A percentile compares a stretch with the other conserved stretches of the same genome.
Evolutionary conservation across 257 asterid species (phyloP).

Genomic region (Petrea volubilis): DNA sequence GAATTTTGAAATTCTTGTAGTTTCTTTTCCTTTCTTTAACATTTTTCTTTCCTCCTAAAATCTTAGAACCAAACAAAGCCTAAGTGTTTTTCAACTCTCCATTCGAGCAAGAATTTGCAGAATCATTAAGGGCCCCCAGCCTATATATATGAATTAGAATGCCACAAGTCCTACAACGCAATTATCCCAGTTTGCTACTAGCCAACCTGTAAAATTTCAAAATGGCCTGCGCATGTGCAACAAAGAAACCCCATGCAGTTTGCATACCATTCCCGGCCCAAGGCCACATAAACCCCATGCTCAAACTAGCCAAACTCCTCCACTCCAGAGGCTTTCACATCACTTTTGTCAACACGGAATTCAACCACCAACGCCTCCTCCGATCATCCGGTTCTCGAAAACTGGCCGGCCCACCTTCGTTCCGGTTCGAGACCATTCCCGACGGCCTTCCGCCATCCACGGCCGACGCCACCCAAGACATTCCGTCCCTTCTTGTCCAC

Average conservation of each 20-base stretch:
- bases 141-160: no score
- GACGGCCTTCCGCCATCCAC: conserved; percentile 59
- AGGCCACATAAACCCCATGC: conserved; percentile 63
- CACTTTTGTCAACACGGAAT: no score
- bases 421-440: conserved; percentile 49
- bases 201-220: background rate
- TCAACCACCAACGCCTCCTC: conserved; percentile 47
- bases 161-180: no score
- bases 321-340: conserved; percentile 45
- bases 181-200: no score
- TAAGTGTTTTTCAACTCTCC: no score
- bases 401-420: conserved; percentile 33
- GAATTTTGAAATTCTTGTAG: no score
- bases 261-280: no score
- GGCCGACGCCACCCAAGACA: conserved; percentile 47
- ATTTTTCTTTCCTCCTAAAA: no score
- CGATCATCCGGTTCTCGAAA: conserved; percentile 35
- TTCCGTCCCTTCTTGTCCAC: conserved; percentile 31
- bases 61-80: no score
- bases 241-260: conserved; percentile 41
- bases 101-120: no score
- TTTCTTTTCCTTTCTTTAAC: no score
- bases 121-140: no score
- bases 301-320: conserved; percentile 53
- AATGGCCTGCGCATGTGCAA: background rate